Base-by-base conservation (phyloP, 306 rosid genomes). In the Hippophae tibetana region DNA sequence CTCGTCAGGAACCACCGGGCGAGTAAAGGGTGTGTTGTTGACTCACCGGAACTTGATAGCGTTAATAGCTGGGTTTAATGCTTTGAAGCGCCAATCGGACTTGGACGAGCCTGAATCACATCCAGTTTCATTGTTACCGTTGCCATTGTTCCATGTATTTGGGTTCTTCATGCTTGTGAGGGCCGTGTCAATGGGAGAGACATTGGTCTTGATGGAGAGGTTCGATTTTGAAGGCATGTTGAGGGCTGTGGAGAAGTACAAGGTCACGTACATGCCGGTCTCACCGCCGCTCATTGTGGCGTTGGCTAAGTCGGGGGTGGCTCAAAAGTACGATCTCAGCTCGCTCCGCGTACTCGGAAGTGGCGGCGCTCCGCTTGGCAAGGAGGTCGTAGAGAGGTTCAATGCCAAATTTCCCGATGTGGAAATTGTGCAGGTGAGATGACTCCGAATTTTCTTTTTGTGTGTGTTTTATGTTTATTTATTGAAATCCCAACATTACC, bases 1-100 rank as follows among this genome's bases (percentile, higher is more conserved):
- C 81, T 92, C 96, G 3, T 92, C 96, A 0, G 96, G 96, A 1
- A 92, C 98, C 1, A 92, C 98, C 0, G 98, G 98, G 5, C 69
- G 78, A 18, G 86, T 92, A 7, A 92, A 92, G 58, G 96, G 95
- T 7, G 96, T 80, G n/a, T 0, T 60, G 7, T 43, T 85, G 59
- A 72, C 84, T n/a, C 96, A 92, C 69, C 66, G 82, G 47, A 92
- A 83, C 46, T 25, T 88, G 7, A 88, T 88, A 50, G 75, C 89
- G 3, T 6, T 76, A 1, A 72, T 71, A 5, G 79, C 67, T 0
- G 85, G 93, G 3, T 66, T 70, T 53, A 48, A 59, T 18, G 55
- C 10, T n/a, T 57, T 66, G 42, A 62, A n/a, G 47, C 69, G 2
- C 6, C 0, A n/a, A 42, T 7, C 12, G 9, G 54, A 44, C 1